Evolutionary conservation across 495 filamentous ascomycete genomes (phyloP).

Genomic region (Aspergillus biplanus): DNA sequence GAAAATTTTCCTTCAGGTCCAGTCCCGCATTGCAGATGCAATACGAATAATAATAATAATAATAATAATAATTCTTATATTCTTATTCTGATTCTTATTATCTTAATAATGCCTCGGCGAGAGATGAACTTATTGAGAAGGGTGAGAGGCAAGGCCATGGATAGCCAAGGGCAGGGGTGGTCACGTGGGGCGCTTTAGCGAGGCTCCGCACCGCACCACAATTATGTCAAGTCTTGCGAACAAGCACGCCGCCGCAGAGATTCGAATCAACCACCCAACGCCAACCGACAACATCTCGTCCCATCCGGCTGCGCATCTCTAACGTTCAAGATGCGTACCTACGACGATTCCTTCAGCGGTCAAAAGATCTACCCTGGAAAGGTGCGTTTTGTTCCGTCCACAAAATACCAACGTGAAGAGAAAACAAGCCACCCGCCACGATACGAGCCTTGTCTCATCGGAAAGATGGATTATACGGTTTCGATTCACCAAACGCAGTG

Average conservation of each 20-base stretch:
- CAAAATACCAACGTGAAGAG: neutral
- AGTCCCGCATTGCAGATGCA: no score
- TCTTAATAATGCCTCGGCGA: neutral
- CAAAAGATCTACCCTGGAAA: constrained; percentile 99
- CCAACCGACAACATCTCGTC: constrained; percentile 47
- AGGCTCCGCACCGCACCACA: constrained; percentile 52
- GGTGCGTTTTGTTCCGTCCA: constrained; percentile 63
- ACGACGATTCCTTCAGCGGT: constrained; percentile 97
- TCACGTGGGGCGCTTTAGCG: constrained; percentile 55
- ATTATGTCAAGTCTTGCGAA: constrained; percentile 42
- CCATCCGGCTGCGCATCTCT: constrained; percentile 51
- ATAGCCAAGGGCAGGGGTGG: constrained; percentile 43
- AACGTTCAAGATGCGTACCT: constrained; percentile 88
- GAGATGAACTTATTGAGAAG: neutral
- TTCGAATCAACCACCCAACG: constrained; percentile 55
- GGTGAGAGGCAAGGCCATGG: neutral
- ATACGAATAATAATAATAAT: no score
- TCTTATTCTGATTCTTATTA: no score
- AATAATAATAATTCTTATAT: no score
- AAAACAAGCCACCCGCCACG: neutral
- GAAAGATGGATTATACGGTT: neutral
- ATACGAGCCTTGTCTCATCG: constrained; percentile 1
- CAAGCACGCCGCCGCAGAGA: constrained; percentile 47
- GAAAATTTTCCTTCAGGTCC: no score
- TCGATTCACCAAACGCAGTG: neutral